Evolutionary conservation across 768 basidiomycete species (phyloP).

Genomic region (Neoboletus brunneissimus): DNA sequence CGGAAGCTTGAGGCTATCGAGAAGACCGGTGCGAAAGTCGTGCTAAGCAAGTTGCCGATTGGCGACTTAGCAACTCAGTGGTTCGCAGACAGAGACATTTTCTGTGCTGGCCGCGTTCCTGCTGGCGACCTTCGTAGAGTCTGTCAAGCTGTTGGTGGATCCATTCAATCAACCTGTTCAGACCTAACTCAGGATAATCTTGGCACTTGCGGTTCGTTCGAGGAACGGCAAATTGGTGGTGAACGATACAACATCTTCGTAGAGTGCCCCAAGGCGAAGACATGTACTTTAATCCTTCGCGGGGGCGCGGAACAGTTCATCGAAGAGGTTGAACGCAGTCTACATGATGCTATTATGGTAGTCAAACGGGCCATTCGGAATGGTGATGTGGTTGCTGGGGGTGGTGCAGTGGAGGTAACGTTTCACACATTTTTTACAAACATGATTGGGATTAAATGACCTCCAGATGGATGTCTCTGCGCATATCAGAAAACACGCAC

Average conservation of each 20-base stretch:
- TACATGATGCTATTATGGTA: constrained; percentile 99
- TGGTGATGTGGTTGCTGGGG: constrained; percentile 95
- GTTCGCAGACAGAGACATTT: constrained; percentile 98
- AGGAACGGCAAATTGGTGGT: constrained; percentile 94
- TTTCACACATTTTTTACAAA: not conserved
- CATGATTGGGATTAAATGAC: not conserved
- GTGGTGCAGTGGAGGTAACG: constrained; percentile 91
- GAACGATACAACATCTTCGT: constrained; percentile 96
- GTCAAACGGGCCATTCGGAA: constrained; percentile 96
- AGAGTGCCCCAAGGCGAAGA: constrained; percentile 90
- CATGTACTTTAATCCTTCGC: constrained; percentile 89
- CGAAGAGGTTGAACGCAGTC: constrained; percentile 93
- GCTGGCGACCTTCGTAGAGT: constrained; percentile 89
- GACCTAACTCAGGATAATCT: constrained; percentile 89
- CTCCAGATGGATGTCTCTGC: constrained; percentile 95
- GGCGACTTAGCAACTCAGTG: constrained; percentile 98
- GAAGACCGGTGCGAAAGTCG: constrained; percentile 94
- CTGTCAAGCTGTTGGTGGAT: constrained; percentile 93
- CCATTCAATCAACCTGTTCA: constrained; percentile 91
- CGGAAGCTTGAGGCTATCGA: constrained; percentile 94
- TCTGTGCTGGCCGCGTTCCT: constrained; percentile 95
- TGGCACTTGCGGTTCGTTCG: constrained; percentile 88
- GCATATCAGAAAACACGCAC: constrained; percentile 85
- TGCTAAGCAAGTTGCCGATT: constrained; percentile 96
- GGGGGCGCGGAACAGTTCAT: constrained; percentile 99